Evolutionary conservation across 208 protist genomes (phyloP).

Genomic region (Crithidia bombi): DNA sequence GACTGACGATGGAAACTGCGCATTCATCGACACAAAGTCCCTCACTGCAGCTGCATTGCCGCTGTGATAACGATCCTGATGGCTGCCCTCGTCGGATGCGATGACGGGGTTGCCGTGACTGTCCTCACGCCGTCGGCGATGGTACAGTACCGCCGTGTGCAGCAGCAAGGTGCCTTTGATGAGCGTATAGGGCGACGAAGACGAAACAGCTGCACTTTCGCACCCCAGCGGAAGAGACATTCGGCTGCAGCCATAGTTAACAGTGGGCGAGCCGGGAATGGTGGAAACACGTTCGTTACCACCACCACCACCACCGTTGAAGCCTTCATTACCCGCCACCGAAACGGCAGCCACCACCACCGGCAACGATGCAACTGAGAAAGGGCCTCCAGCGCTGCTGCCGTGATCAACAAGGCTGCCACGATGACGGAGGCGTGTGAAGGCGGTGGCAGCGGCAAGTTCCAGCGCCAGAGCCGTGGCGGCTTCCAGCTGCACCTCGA

Average conservation of each 20-base stretch:
- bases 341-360: background rate
- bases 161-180: background rate
- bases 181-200: no score
- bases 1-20: background rate
- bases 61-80: background rate
- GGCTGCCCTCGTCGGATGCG: background rate
- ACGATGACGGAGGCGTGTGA: no score
- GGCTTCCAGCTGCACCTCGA: background rate
- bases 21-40: background rate
- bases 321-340: background rate
- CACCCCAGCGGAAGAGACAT: no score
- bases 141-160: background rate
- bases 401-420: no score
- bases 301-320: background rate
- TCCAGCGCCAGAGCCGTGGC: conserved; percentile 2
- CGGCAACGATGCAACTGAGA: background rate
- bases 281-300: background rate
- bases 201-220: no score
- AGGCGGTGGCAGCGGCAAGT: background rate
- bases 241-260: background rate
- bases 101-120: background rate
- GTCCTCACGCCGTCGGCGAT: background rate
- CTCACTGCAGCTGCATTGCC: background rate
- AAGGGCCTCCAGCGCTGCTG: no score
- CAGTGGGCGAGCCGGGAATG: background rate